phyloP scores from a whole-genome alignment of 2,329 filamentous ascomycete species.

The Zymoseptoria tritici region DNA sequence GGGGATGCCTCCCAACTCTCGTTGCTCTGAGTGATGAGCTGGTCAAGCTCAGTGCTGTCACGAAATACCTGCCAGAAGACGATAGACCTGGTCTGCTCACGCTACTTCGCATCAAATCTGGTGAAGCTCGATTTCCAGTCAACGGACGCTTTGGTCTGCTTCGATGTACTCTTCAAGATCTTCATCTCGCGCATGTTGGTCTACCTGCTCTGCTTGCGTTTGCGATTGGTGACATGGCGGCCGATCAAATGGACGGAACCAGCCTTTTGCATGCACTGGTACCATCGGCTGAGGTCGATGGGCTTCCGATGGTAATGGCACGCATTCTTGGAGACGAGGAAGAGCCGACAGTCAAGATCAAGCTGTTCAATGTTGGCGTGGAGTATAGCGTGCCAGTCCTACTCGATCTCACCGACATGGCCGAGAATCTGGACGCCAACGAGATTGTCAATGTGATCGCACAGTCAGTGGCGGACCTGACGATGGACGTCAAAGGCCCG shows the following conservation, averaged over 20 bases:
- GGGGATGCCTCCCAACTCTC: constrained; percentile 60
- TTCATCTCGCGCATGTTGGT: constrained; percentile 74
- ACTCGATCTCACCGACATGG: constrained; percentile 68
- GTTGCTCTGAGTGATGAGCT: constrained; percentile 67
- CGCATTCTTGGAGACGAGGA: constrained; percentile 90
- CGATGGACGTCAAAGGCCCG: constrained; percentile 54
- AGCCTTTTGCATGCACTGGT: constrained; percentile 62
- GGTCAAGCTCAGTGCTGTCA: constrained; percentile 72
- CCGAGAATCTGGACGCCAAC: constrained; percentile 23
- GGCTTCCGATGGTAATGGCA: constrained; percentile 68
- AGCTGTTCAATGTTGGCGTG: constrained; percentile 73
- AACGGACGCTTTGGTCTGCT: constrained; percentile 60
- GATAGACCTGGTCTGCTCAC: constrained; percentile 83
- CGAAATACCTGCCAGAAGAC: constrained; percentile 93
- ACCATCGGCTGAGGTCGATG: constrained; percentile 31
- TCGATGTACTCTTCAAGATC: constrained; percentile 51
- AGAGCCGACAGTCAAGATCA: constrained; percentile 82
- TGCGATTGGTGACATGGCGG: constrained; percentile 62
- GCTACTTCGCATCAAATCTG: constrained; percentile 57
- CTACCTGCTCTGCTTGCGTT: constrained; percentile 75
- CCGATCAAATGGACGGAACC: constrained; percentile 48
- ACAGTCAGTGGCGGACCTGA: constrained; percentile 56
- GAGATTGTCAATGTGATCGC: constrained; percentile 70
- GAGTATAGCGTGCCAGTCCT: constrained; percentile 84
- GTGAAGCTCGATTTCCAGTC: constrained; percentile 56